These are phyloP conservation scores for Monilinia vaccinii-corymbosi DNA, from an alignment of 2,329 filamentous ascomycete species.

Conservation along the genomic window DNA sequence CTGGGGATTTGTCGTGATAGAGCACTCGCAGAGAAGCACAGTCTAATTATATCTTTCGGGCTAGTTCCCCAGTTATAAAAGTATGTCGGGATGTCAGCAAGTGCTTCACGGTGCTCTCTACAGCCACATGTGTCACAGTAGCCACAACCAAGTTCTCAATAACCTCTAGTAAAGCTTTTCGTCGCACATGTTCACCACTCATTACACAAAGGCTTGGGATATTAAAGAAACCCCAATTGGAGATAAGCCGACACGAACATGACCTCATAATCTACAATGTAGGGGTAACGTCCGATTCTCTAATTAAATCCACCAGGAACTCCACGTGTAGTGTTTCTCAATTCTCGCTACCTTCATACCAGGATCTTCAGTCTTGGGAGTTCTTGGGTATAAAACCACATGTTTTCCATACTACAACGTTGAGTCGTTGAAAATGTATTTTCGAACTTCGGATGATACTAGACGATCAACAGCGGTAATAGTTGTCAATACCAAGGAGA, in stretches of 20 bases:
- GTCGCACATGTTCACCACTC: background rate
- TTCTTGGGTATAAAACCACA: background rate
- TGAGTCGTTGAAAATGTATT: background rate
- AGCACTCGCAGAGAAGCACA: background rate
- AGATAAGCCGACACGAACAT: background rate
- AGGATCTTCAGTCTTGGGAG: background rate
- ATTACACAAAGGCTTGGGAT: background rate
- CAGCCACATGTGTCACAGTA: background rate
- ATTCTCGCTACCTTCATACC: background rate
- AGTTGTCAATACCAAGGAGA: background rate
- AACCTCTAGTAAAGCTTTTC: background rate
- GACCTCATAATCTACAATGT: background rate
- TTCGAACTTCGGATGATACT: background rate
- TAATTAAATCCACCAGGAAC: background rate
- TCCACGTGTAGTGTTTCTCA: background rate
- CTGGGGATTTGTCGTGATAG: background rate
- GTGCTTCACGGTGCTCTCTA: background rate
- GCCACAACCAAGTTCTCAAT: background rate
- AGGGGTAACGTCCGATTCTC: background rate
- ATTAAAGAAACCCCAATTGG: background rate
- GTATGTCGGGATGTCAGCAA: background rate
- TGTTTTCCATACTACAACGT: background rate
- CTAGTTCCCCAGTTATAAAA: background rate
- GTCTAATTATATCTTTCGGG: background rate
- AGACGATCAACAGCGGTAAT: background rate